These are phyloP conservation scores for Babesia ovis DNA, from an alignment of 169 alveolate genomes.

Conservation along the genomic window DNA sequence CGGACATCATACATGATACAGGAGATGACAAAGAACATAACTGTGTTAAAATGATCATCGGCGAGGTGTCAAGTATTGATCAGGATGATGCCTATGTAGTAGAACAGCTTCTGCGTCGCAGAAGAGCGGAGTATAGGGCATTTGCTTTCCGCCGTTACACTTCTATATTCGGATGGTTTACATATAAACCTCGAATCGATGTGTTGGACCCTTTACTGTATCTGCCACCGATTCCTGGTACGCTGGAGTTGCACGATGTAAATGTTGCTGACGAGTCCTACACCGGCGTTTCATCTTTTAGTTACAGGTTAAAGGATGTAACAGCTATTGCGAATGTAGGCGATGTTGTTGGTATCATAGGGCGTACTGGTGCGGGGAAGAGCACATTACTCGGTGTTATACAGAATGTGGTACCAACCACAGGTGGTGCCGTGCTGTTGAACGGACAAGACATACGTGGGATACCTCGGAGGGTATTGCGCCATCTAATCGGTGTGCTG, in stretches of 20 bases:
- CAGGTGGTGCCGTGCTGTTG: conserved; percentile 21
- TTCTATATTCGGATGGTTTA: not conserved
- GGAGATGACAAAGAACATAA: not conserved
- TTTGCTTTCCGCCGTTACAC: conserved; percentile 14
- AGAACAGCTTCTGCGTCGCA: not conserved
- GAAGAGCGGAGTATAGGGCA: conserved; percentile 3
- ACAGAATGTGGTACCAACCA: not conserved
- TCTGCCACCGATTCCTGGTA: not conserved
- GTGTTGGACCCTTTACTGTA: conserved; percentile 1
- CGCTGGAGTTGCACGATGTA: not conserved
- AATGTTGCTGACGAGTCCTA: not conserved
- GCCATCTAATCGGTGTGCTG: conserved; percentile 52
- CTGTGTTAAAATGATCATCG: not conserved
- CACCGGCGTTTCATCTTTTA: not conserved
- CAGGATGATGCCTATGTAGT: not conserved
- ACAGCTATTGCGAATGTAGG: conserved; percentile 16
- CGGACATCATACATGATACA: not conserved
- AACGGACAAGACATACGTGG: conserved; percentile 14
- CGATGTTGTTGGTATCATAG: conserved; percentile 27
- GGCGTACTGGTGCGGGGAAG: conserved; percentile 46
- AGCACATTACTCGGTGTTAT: conserved; percentile 21
- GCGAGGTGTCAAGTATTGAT: not conserved
- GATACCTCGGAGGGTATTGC: conserved; percentile 14
- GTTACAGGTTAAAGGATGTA: not conserved
- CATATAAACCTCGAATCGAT: conserved; percentile 9